A percentile compares a stretch with the other conserved stretches of the same genome.
phyloP scores from a whole-genome alignment of 805 yeast genomes.

The Kodamaea kakaduensis region DNA sequence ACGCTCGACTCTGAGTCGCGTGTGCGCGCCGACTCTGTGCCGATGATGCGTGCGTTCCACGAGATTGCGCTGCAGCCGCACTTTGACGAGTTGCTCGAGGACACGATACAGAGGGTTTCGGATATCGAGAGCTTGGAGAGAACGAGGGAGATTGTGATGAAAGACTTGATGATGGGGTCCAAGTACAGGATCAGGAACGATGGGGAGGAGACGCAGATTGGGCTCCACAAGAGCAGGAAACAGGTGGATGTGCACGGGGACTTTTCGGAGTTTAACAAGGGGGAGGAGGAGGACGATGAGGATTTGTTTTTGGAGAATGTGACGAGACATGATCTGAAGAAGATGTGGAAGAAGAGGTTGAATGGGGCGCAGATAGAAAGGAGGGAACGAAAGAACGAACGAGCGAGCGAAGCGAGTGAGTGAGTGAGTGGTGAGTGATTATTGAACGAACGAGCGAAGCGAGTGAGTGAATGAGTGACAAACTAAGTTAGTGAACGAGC shows the following conservation, averaged over 20 bases:
- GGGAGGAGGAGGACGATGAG: constrained; percentile 18
- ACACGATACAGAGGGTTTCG: constrained; percentile 62
- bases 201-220: constrained; percentile 14
- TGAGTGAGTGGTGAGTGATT: too few species aligned
- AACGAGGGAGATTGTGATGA: constrained; percentile 70
- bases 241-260: constrained; percentile 22
- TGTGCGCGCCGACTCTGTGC: constrained; percentile 78
- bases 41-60: constrained; percentile 86
- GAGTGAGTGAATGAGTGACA: too few species aligned
- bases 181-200: constrained; percentile 29
- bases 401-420: too few species aligned
- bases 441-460: too few species aligned
- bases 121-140: constrained; percentile 76
- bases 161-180: constrained; percentile 59
- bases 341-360: constrained; percentile 48
- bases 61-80: constrained; percentile 72
- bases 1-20: constrained; percentile 70
- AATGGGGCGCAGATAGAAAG: constrained; percentile 16
- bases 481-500: too few species aligned
- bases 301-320: constrained; percentile 20
- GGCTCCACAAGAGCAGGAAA: constrained; percentile 15
- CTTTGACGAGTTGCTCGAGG: constrained; percentile 61
- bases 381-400: constrained; percentile 1
- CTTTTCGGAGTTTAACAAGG: constrained; percentile 8
- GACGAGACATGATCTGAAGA: constrained; percentile 12